Evolutionary conservation across 2,329 filamentous ascomycete species (phyloP).

Genomic region (Aureobasidium leucospermi): DNA sequence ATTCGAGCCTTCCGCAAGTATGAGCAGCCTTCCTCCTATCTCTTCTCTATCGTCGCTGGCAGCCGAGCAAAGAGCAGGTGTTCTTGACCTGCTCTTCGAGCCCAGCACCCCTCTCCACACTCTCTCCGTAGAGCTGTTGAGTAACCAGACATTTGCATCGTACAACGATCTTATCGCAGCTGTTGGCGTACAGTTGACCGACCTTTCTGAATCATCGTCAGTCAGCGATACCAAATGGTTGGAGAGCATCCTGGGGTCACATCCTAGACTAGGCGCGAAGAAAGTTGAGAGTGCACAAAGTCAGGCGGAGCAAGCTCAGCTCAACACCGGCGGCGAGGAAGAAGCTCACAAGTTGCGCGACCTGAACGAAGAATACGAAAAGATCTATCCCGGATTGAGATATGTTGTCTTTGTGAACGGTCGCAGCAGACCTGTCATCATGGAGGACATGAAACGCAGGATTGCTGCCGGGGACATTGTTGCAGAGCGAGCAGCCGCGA

Average conservation of each 20-base stretch:
- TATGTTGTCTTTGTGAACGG: slow-evolving; percentile 94
- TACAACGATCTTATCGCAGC: slow-evolving; percentile 64
- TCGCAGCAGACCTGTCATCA: slow-evolving; percentile 62
- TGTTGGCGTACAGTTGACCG: slow-evolving; percentile 56
- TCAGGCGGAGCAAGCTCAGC: slow-evolving; percentile 69
- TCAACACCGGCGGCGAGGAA: slow-evolving; percentile 47
- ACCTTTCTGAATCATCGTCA: slow-evolving; percentile 47
- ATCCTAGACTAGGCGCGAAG: slow-evolving; percentile 75
- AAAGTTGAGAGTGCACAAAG: slow-evolving; percentile 78
- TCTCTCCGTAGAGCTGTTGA: slow-evolving; percentile 62
- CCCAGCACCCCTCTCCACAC: slow-evolving; percentile 67
- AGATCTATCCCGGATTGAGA: slow-evolving; percentile 69
- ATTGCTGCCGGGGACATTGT: slow-evolving; percentile 61
- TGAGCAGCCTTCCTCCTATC: slow-evolving; percentile 49
- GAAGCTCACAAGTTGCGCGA: slow-evolving; percentile 50
- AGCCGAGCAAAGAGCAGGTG: slow-evolving; percentile 45
- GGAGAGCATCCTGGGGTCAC: slow-evolving; percentile 67
- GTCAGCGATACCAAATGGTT: slow-evolving; percentile 51
- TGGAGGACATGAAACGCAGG: slow-evolving; percentile 71
- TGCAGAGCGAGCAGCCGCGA: slow-evolving; percentile 63
- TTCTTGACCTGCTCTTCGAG: slow-evolving; percentile 79
- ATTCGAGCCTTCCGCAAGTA: not conserved
- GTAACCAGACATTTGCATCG: slow-evolving; percentile 51
- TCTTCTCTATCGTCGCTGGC: slow-evolving; percentile 49
- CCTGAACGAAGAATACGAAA: slow-evolving; percentile 74